Evolutionary conservation across 129 eudicot species (phyloP), one percentile per base, ranked within the genome.

Genomic region (Lactuca saligna): DNA sequence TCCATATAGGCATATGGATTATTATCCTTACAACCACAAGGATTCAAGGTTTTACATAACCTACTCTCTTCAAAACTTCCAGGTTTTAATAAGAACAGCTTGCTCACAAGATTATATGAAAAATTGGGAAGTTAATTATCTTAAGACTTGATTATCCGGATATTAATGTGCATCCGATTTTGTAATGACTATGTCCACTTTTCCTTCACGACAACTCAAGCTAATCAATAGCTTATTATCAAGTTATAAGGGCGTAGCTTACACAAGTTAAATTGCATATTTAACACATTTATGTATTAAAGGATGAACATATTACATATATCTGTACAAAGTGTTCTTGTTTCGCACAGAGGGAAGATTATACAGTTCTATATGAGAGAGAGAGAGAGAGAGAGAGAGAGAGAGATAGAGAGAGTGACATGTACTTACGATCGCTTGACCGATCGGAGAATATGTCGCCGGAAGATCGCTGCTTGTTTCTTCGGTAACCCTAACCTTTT

Each of bases 371-470:
- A 2, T 2, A 2, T 0, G 3, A 5, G 5, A 15, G 9, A 53
- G 54, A 11, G 8, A 53, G 54, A 11, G 54, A 48, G 54, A 48
- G 54, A 48, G 54, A 48, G n/a, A 38, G 44, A 61, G 61, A 61
- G 20, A 61, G 31, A 14, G 10, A 65, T 32, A 50, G 70, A 50
- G 32, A 53, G 50, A 66, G 12, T 6, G 72, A 53, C 7, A 50
- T 5, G 54, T 5, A 57, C 74, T 69, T 29, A 69, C 65, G 6
- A 57, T 17, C 11, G 46, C 46, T 33, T 17, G 46, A 32, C 33
- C 71, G 61, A 49, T 16, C 72, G 61, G 61, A 33, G 50, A 34
- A 16, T 67, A 67, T 16, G 49, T 51, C n/a, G 71, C 33, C 61
- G 61, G 61, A 29, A 8, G 60, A 32, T 2, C 71, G 71, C 61